Percentiles rank a stretch among this genome's conserved stretches.
These are phyloP conservation scores for Nannochloris sp. DNA, from an alignment of 139 green algal genomes.

Conservation along the genomic window DNA sequence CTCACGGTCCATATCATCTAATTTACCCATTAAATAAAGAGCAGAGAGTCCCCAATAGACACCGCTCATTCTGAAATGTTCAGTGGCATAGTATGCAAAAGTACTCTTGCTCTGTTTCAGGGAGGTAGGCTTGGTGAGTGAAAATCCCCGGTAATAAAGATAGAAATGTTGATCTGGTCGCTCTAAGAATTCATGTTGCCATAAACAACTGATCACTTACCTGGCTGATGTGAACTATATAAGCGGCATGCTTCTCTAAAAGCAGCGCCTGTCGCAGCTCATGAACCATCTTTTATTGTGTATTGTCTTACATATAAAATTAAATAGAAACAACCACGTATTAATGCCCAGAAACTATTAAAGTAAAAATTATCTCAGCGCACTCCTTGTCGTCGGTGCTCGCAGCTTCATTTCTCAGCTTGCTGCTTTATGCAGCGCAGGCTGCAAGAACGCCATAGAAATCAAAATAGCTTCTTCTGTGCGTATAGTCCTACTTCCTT, in stretches of 20 bases:
- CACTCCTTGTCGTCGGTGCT: no score
- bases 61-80: constrained; percentile 95
- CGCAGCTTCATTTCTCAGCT: no score
- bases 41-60: constrained; percentile 96
- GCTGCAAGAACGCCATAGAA: constrained; percentile 42
- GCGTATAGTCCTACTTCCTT: constrained; percentile 80
- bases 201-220: constrained; percentile 19
- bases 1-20: constrained; percentile 57
- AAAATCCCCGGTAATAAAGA: neutral
- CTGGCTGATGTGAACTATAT: constrained; percentile 62
- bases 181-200: neutral
- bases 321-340: no score
- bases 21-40: constrained; percentile 63
- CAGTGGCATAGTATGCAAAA: constrained; percentile 76
- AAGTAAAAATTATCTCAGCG: no score
- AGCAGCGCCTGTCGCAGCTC: constrained; percentile 31
- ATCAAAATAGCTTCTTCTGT: constrained; percentile 78
- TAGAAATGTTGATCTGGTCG: neutral
- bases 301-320: no score
- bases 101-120: constrained; percentile 32
- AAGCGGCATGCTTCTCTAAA: constrained; percentile 66
- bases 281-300: neutral
- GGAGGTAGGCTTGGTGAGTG: neutral
- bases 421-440: constrained; percentile 13
- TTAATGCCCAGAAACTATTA: no score